Evolutionary conservation across 768 basidiomycete species (phyloP), one percentile per base, ranked within the genome.

Genomic region (Calvatia gigantea): DNA sequence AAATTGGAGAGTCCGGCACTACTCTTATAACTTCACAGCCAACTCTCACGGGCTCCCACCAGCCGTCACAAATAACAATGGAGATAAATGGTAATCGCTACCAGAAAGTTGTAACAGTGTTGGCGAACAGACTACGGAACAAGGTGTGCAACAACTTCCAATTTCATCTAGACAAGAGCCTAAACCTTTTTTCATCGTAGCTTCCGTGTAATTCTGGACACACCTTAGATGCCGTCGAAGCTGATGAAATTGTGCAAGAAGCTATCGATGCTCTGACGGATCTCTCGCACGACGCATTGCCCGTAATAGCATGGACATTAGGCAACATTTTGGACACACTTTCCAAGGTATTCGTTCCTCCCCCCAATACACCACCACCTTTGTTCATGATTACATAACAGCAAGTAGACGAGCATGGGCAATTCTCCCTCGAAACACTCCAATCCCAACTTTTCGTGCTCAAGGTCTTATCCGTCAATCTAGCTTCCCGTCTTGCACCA

Each of bases 381-480:
- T 28, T 67, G 58, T 43, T 45, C 41, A 51, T 42, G 33, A 19
- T 48, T 50, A 41, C 47, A 15, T 42, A n/a, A 56, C 61, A 86
- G 78, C 86, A 84, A 74, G 73, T 75, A 58, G 81, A 84, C 62
- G 59, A 70, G n/a, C 70, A 75, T 23, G 83, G 81, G 1, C 72
- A 75, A 51, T 71, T 80, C 54, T 74, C 85, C 2, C 75, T 90
- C 15, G 87, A 92, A 54, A 80, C 87, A 39, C 78, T 94, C 3
- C 92, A 95, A 65, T 94, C 93, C 0, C 90, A 94, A 66, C 75
- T 95, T 1, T 91, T 91, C 62, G 71, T 95, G 35, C 77, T 94
- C 63, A 92, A 94, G 70, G 84, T 94, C 21, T 70, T 96, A 11
- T 79, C 87, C 0, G 76, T 87, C 41, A 83, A 86, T 44, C 84